Percentiles rank a stretch among this genome's conserved stretches.
phyloP scores from a whole-genome alignment of 768 basidiomycete genomes.

The Russula vinacea region DNA sequence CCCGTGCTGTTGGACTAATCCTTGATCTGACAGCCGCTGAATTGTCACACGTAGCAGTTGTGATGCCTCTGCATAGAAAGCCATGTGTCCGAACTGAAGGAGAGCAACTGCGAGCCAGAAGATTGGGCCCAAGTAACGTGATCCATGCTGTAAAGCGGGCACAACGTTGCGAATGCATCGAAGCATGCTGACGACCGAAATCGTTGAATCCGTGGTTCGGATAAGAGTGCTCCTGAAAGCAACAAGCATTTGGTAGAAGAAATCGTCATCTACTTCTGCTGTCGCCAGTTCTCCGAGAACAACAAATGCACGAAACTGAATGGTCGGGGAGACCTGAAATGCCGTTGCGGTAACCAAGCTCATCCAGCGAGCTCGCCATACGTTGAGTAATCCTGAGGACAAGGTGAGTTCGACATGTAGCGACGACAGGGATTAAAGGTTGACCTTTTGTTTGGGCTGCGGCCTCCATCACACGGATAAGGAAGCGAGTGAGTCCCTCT shows the following conservation, averaged over 20 bases:
- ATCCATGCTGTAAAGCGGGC: conserved; percentile 62
- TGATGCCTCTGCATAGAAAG: conserved; percentile 66
- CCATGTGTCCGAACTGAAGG: conserved; percentile 70
- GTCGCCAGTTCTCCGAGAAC: conserved; percentile 79
- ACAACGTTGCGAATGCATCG: conserved; percentile 78
- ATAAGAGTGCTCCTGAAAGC: conserved; percentile 72
- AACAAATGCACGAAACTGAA: conserved; percentile 86
- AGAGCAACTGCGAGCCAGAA: conserved; percentile 90
- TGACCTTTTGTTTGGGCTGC: conserved; percentile 68
- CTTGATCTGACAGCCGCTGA: conserved; percentile 59
- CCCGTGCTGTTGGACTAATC: conserved; percentile 51
- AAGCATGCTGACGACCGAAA: conserved; percentile 82
- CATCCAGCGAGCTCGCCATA: conserved; percentile 95
- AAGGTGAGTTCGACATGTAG: conserved; percentile 22
- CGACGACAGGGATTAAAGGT: conserved; percentile 26
- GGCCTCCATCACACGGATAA: conserved; percentile 60
- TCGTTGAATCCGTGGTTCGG: conserved; percentile 67
- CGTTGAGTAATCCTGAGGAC: conserved; percentile 64
- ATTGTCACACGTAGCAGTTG: conserved; percentile 62
- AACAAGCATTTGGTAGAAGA: conserved; percentile 89
- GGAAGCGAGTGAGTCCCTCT: conserved; percentile 60
- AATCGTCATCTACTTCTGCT: conserved; percentile 86
- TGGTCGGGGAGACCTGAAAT: conserved; percentile 82
- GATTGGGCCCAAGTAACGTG: conserved; percentile 67
- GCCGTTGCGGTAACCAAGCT: conserved; percentile 82